Evolutionary conservation across 129 eudicot species (phyloP).

Genomic region (Tagetes patula): DNA sequence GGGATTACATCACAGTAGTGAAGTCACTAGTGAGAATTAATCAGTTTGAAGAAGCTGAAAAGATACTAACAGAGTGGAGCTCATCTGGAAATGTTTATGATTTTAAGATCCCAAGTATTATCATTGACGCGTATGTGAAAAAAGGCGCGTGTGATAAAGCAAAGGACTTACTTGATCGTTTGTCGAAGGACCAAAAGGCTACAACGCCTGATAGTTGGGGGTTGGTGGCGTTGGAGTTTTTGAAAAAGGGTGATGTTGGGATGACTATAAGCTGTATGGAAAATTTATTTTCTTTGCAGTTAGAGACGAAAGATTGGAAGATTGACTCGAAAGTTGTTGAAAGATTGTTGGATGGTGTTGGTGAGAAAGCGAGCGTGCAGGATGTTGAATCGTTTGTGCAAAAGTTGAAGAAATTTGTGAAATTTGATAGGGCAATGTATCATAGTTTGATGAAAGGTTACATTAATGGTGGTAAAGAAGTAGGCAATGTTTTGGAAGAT

Average conservation of each 20-base stretch:
- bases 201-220: conserved; percentile 53
- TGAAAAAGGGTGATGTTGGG: conserved; percentile 48
- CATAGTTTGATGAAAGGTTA: conserved; percentile 46
- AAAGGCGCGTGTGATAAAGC: conserved; percentile 56
- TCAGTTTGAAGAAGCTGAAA: conserved; percentile 67
- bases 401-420: conserved; percentile 39
- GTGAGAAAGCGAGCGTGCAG: conserved; percentile 44
- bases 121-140: conserved; percentile 43
- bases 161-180: conserved; percentile 44
- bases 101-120: conserved; percentile 50
- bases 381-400: conserved; percentile 42
- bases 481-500: conserved; percentile 32
- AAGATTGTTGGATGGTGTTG: conserved; percentile 36
- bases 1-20: conserved; percentile 54
- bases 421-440: conserved; percentile 52
- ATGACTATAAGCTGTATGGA: conserved; percentile 45
- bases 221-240: conserved; percentile 39
- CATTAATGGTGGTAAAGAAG: conserved; percentile 49
- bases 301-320: conserved; percentile 44
- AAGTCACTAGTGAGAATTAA: conserved; percentile 55
- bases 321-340: conserved; percentile 34
- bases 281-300: conserved; percentile 37
- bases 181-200: conserved; percentile 34
- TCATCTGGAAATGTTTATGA: conserved; percentile 66
- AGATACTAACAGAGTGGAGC: conserved; percentile 64